phyloP scores from a whole-genome alignment of 2,329 filamentous ascomycete genomes.

The Polychaeton citri region DNA sequence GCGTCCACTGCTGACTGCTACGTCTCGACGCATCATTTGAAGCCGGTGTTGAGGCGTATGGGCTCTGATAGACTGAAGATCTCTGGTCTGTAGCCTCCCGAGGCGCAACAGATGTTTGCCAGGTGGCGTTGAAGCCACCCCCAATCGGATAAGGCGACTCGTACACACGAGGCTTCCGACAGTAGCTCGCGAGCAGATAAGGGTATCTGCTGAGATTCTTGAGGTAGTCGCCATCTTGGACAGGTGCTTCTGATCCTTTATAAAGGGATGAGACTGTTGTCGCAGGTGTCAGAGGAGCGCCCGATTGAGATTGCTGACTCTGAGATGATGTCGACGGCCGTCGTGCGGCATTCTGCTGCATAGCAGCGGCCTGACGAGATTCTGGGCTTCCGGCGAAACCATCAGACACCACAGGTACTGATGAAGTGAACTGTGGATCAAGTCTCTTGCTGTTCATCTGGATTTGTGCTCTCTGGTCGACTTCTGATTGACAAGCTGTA shows the following conservation, averaged over 20 bases:
- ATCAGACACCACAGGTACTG: not conserved
- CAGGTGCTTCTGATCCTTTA: slow-evolving; percentile 17
- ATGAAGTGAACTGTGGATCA: not conserved
- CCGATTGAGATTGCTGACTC: slow-evolving; percentile 20
- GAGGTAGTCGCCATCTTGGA: slow-evolving; percentile 24
- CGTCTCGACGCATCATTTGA: slow-evolving; percentile 5
- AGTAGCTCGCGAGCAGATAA: slow-evolving; percentile 32
- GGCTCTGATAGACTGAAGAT: slow-evolving; percentile 6
- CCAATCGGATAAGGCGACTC: slow-evolving; percentile 32
- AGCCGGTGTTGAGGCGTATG: slow-evolving; percentile 15
- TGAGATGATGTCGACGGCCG: slow-evolving; percentile 13
- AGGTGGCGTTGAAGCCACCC: slow-evolving; percentile 28
- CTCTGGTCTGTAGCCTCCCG: slow-evolving; percentile 4
- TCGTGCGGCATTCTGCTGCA: slow-evolving; percentile 13
- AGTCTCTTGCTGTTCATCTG: not conserved
- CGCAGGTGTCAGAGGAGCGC: slow-evolving; percentile 17
- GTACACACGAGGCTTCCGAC: slow-evolving; percentile 32
- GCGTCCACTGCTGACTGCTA: slow-evolving; percentile 21
- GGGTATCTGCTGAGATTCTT: slow-evolving; percentile 31
- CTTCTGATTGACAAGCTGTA: not conserved
- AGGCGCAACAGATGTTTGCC: slow-evolving; percentile 19
- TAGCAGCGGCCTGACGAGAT: slow-evolving; percentile 1
- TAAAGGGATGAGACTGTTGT: slow-evolving; percentile 15
- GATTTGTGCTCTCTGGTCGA: not conserved
- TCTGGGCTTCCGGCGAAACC: not conserved